These are phyloP conservation scores for Aspergillus mulundensis DNA, from an alignment of 495 filamentous ascomycete species.

Conservation along the genomic window DNA sequence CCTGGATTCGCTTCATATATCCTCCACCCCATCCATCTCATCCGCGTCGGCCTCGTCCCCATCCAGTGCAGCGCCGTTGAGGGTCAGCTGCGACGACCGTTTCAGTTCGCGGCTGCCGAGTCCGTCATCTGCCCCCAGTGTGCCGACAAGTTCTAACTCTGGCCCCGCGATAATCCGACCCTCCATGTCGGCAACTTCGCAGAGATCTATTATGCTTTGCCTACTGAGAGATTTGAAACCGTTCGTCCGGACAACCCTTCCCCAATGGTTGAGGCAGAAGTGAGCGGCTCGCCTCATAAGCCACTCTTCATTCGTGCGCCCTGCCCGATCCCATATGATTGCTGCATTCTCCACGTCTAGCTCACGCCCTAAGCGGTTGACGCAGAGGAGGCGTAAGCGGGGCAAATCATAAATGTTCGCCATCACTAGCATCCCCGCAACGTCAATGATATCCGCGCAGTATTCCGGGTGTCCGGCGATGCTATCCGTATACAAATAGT, in stretches of 20 bases:
- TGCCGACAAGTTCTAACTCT: slow-evolving; percentile 76
- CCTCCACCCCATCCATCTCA: slow-evolving; percentile 70
- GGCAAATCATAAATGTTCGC: slow-evolving; percentile 96
- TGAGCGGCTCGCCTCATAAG: slow-evolving; percentile 77
- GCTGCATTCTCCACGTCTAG: slow-evolving; percentile 92
- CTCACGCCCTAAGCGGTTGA: slow-evolving; percentile 81
- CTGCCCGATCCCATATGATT: slow-evolving; percentile 91
- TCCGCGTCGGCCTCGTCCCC: slow-evolving; percentile 60
- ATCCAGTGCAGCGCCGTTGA: slow-evolving; percentile 55
- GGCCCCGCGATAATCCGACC: slow-evolving; percentile 79
- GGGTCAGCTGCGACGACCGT: slow-evolving; percentile 35
- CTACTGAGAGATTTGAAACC: slow-evolving; percentile 80
- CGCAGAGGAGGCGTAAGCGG: slow-evolving; percentile 80
- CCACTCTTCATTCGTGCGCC: slow-evolving; percentile 87
- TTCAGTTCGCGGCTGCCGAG: slow-evolving; percentile 44
- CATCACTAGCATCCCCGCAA: slow-evolving; percentile 96
- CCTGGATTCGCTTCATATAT: slow-evolving; percentile 2
- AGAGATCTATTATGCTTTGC: slow-evolving; percentile 78
- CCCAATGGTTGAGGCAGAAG: slow-evolving; percentile 93
- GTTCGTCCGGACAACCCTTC: slow-evolving; percentile 81
- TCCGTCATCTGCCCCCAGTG: slow-evolving; percentile 54
- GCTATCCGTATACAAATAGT: slow-evolving; percentile 94
- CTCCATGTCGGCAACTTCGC: slow-evolving; percentile 86
- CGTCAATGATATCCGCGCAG: slow-evolving; percentile 70
- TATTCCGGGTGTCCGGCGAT: slow-evolving; percentile 65